phyloP scores from a whole-genome alignment of 495 filamentous ascomycete genomes.

The Xylaria acuta region DNA sequence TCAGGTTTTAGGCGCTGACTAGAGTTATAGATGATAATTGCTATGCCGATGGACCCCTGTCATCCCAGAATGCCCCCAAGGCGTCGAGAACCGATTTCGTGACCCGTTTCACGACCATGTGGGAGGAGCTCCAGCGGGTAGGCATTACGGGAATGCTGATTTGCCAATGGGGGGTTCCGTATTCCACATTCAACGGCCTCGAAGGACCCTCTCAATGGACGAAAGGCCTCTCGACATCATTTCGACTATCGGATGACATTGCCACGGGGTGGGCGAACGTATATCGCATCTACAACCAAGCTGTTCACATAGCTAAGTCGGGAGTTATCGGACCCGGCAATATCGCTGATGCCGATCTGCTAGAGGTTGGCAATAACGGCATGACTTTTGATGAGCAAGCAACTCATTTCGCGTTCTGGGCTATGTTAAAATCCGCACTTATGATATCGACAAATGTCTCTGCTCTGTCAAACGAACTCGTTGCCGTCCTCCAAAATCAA shows the following conservation, averaged over 20 bases:
- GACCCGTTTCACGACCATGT: conserved; percentile 18
- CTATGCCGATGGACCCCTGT: conserved; percentile 12
- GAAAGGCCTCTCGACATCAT: conserved; percentile 14
- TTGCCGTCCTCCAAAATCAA: conserved; percentile 14
- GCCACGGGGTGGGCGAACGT: conserved; percentile 14
- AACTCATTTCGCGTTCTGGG: conserved; percentile 18
- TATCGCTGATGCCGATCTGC: conserved; percentile 19
- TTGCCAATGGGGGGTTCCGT: conserved; percentile 20
- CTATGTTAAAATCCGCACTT: conserved; percentile 13
- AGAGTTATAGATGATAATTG: conserved; percentile 16
- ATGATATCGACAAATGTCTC: conserved; percentile 19
- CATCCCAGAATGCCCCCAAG: conserved; percentile 17
- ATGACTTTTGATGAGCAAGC: conserved; percentile 22
- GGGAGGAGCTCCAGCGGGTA: conserved; percentile 8
- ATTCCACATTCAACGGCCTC: conserved; percentile 12
- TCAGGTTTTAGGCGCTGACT: too few relatives aligned
- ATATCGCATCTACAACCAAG: conserved; percentile 20
- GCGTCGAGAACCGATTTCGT: conserved; percentile 11
- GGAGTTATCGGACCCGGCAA: conserved; percentile 3
- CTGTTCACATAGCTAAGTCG: conserved; percentile 15
- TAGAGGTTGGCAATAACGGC: conserved; percentile 16
- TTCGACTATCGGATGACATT: conserved; percentile 21
- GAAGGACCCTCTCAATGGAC: conserved; percentile 14
- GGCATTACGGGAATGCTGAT: conserved; percentile 16
- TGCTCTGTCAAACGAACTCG: conserved; percentile 13